Evolutionary conservation across 2,329 filamentous ascomycete species (phyloP).

Genomic region (Ascochyta koolunga): DNA sequence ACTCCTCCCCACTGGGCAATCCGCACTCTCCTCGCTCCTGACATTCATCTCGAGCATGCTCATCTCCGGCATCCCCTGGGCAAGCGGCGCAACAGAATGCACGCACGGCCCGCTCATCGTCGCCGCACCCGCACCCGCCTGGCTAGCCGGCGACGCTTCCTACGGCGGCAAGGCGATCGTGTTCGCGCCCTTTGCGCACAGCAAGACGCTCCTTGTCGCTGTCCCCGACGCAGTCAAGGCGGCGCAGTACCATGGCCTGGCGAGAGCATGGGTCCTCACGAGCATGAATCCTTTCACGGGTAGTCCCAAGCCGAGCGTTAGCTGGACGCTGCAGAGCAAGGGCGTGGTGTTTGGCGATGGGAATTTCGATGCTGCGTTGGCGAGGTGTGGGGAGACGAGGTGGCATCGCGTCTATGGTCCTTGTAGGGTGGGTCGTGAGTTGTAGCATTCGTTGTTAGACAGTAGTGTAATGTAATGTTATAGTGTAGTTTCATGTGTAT

Average conservation of each 20-base stretch:
- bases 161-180: constrained; percentile 33
- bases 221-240: constrained; percentile 36
- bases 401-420: constrained; percentile 18
- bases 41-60: constrained; percentile 29
- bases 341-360: constrained; percentile 49
- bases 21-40: constrained; percentile 27
- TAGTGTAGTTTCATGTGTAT: too few species aligned
- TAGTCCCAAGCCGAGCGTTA: constrained; percentile 26
- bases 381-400: constrained; percentile 14
- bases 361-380: constrained; percentile 26
- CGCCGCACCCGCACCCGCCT: constrained; percentile 20
- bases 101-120: constrained; percentile 41
- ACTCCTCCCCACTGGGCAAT: constrained; percentile 26
- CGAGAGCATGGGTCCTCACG: constrained; percentile 49
- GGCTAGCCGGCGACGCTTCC: background rate
- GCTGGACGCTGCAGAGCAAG: constrained; percentile 51
- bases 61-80: constrained; percentile 42
- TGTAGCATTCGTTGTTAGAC: too few species aligned
- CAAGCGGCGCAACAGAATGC: constrained; percentile 35
- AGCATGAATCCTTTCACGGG: constrained; percentile 38
- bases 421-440: too few species aligned
- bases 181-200: constrained; percentile 42
- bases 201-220: constrained; percentile 39
- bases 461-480: too few species aligned
- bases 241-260: constrained; percentile 24